These are phyloP conservation scores for Globisporangium emineosum DNA, from an alignment of 352 stramenopile species.

Conservation along the genomic window DNA sequence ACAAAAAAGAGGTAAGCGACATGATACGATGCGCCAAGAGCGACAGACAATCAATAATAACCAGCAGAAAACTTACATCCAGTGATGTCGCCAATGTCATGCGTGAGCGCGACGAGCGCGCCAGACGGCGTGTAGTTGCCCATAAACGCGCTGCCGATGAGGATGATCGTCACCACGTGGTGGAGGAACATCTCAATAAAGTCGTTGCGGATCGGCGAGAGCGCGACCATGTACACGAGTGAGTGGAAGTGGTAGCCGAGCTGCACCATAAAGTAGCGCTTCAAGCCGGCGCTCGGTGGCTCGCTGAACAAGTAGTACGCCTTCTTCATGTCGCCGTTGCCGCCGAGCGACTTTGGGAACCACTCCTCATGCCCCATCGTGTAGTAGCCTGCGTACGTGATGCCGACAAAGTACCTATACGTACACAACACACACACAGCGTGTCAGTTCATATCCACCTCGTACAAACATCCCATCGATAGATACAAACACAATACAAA, in stretches of 20 bases:
- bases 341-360: constrained; percentile 39
- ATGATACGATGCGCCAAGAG: not conserved
- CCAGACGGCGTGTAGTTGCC: constrained; percentile 44
- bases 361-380: constrained; percentile 44
- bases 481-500: not conserved
- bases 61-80: constrained; percentile 32
- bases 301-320: constrained; percentile 30
- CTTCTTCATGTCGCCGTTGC: constrained; percentile 29
- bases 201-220: constrained; percentile 56
- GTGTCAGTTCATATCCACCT: no score
- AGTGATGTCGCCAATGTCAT: constrained; percentile 51
- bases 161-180: constrained; percentile 49
- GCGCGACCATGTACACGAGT: constrained; percentile 49
- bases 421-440: not conserved
- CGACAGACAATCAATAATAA: not conserved
- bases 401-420: constrained; percentile 47
- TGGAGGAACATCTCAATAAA: constrained; percentile 63
- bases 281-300: constrained; percentile 32
- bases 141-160: constrained; percentile 44
- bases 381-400: constrained; percentile 38
- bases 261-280: constrained; percentile 51
- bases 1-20: not conserved
- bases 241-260: constrained; percentile 58
- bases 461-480: not conserved
- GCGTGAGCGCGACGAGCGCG: constrained; percentile 47